Percentiles rank a stretch among this genome's conserved stretches.
Conservation (phyloP, 805 yeast species). For the Dipodascopsis uninucleata region DNA sequence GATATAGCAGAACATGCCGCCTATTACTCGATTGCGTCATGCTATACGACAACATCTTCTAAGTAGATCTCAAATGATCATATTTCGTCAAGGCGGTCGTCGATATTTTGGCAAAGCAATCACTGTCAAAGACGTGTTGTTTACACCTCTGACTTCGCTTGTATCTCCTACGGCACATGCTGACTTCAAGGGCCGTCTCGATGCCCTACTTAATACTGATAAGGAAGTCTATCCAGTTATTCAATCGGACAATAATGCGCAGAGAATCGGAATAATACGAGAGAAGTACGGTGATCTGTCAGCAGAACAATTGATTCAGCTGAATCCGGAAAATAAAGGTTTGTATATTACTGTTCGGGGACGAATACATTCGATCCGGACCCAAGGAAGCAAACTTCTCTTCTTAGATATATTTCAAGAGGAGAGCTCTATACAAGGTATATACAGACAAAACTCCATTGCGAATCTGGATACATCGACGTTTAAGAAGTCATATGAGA, state of each 20-base stretch:
- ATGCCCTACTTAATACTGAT: slow-evolving; percentile 6
- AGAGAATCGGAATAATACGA: slow-evolving; percentile 7
- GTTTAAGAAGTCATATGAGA: slow-evolving; percentile 39
- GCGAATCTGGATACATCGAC: slow-evolving; percentile 39
- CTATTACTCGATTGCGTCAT: no score
- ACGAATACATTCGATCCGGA: slow-evolving; percentile 53
- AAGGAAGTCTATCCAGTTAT: slow-evolving; percentile 17
- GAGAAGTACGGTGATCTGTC: slow-evolving; percentile 7
- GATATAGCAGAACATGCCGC: no score
- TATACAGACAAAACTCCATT: slow-evolving; percentile 49
- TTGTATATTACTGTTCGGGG: slow-evolving; percentile 46
- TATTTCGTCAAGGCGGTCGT: no score
- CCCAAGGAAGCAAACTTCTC: slow-evolving; percentile 63
- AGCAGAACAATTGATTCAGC: slow-evolving; percentile 6
- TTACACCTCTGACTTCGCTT: background rate
- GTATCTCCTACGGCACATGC: background rate
- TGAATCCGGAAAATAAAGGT: background rate
- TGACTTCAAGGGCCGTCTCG: slow-evolving; percentile 17
- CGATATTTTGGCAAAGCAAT: background rate
- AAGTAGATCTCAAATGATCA: no score
- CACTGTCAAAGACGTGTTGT: background rate
- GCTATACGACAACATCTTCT: no score
- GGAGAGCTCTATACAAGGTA: slow-evolving; percentile 53
- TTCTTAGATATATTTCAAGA: slow-evolving; percentile 71
- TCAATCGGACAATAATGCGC: background rate